These are phyloP conservation scores for Phytopythium montanum DNA, from an alignment of 352 stramenopile species.

Conservation along the genomic window DNA sequence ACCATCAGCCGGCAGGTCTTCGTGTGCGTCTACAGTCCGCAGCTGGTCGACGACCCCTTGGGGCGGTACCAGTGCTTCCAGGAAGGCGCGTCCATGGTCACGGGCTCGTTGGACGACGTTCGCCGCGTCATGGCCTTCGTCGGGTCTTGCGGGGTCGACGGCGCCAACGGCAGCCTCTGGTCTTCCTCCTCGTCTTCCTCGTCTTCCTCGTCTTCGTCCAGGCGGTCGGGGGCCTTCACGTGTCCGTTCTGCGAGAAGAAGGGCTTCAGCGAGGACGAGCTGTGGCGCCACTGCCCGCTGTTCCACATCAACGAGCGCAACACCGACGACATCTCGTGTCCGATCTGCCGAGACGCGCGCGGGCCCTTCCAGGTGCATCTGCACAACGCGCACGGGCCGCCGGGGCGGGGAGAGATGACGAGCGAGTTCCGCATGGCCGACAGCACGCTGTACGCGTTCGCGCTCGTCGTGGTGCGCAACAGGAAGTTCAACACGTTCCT, in stretches of 20 bases:
- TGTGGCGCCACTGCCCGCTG: slow-evolving; percentile 81
- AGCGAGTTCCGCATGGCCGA: slow-evolving; percentile 81
- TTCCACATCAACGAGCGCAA: slow-evolving; percentile 88
- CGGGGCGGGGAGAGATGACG: slow-evolving; percentile 70
- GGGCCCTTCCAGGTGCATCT: slow-evolving; percentile 83
- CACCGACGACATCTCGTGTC: slow-evolving; percentile 61
- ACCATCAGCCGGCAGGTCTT: slow-evolving; percentile 83
- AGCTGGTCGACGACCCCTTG: slow-evolving; percentile 65
- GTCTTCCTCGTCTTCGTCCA: slow-evolving; percentile 1
- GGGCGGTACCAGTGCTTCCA: slow-evolving; percentile 76
- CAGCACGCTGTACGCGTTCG: slow-evolving; percentile 75
- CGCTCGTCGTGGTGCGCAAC: slow-evolving; percentile 82
- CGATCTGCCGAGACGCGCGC: slow-evolving; percentile 66
- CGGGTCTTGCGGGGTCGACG: slow-evolving; percentile 27
- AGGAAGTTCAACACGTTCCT: slow-evolving; percentile 81
- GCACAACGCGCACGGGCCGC: slow-evolving; percentile 80
- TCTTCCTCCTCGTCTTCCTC: neutral
- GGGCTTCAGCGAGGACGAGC: slow-evolving; percentile 73
- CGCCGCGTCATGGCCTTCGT: slow-evolving; percentile 68
- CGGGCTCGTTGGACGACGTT: slow-evolving; percentile 58
- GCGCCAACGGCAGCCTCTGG: slow-evolving; percentile 17
- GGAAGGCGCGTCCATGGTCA: slow-evolving; percentile 81
- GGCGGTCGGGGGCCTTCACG: slow-evolving; percentile 27
- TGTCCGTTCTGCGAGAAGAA: slow-evolving; percentile 76
- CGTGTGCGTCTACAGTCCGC: slow-evolving; percentile 79